Evolutionary conservation across 331 rosid species (phyloP).

Genomic region (Quercus phellos): DNA sequence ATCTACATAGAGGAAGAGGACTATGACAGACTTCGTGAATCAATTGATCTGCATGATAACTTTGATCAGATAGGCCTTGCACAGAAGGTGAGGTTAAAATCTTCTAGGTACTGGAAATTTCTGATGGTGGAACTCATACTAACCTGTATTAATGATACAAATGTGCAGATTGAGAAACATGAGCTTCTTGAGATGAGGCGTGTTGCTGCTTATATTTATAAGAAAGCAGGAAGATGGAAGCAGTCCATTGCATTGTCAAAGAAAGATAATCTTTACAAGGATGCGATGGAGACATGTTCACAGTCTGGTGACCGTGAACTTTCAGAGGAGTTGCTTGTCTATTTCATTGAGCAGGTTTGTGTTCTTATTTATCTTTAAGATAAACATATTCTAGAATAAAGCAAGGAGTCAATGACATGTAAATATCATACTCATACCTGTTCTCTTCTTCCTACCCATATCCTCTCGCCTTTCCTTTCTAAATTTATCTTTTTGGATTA

Average conservation of each 20-base stretch:
- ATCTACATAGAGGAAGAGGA: conserved; percentile 99
- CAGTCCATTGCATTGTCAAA: conserved; percentile 91
- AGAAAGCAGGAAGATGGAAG: conserved; percentile 96
- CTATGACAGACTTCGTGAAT: conserved; percentile 94
- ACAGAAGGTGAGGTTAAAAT: conserved; percentile 60
- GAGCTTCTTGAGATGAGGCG: conserved; percentile 96
- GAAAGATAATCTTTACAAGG: conserved; percentile 93
- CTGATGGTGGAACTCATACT: neutral
- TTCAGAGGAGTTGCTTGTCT: conserved; percentile 91
- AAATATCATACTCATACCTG: neutral
- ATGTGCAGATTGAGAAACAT: conserved; percentile 85
- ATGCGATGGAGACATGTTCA: conserved; percentile 94
- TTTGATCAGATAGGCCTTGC: conserved; percentile 99
- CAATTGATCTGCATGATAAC: conserved; percentile 91
- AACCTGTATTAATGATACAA: neutral
- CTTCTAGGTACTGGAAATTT: neutral
- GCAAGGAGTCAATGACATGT: neutral
- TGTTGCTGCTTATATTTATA: conserved; percentile 91
- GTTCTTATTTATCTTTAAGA: neutral
- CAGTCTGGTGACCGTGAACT: conserved; percentile 95
- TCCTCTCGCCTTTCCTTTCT: neutral
- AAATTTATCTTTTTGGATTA: neutral
- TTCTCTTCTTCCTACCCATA: neutral
- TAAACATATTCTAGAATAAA: neutral
- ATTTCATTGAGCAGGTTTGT: conserved; percentile 84